These are phyloP conservation scores for Kodamaea hsintzibuensis DNA, from an alignment of 805 yeast species.

Conservation along the genomic window DNA sequence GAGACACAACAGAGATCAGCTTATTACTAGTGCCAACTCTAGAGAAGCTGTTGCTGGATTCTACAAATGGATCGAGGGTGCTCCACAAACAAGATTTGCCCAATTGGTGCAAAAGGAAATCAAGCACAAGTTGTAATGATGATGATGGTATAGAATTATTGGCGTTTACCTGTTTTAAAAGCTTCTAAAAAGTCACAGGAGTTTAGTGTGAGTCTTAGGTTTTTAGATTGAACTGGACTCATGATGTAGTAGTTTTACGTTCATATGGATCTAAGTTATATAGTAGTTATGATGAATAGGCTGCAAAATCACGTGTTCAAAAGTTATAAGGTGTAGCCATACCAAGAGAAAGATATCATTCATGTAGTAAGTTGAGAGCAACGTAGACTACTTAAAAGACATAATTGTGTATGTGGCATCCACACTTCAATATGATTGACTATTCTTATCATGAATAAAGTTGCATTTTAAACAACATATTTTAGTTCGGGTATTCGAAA, in stretches of 20 bases:
- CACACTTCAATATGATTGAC: not conserved
- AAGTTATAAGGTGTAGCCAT: no score
- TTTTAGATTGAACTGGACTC: no score
- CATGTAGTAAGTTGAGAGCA: not conserved
- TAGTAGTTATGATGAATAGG: not conserved
- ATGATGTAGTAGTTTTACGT: no score
- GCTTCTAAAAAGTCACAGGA: no score
- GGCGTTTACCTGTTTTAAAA: not conserved
- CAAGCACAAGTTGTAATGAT: conserved; percentile 57
- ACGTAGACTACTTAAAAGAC: not conserved
- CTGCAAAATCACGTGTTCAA: not conserved
- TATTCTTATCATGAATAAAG: not conserved
- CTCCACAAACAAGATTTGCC: conserved; percentile 68
- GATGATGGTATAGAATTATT: conserved; percentile 4
- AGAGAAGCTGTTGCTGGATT: conserved; percentile 71
- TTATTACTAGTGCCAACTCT: conserved; percentile 53
- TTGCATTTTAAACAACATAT: not conserved
- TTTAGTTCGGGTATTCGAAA: no score
- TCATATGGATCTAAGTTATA: not conserved
- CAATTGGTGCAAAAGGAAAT: conserved; percentile 54
- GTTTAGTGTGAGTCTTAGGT: no score
- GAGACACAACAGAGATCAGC: conserved; percentile 39
- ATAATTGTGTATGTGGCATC: not conserved
- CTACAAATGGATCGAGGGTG: conserved; percentile 67
- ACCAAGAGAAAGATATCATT: not conserved